A percentile compares a stretch with the other conserved stretches of the same genome.
Evolutionary conservation across 2,329 filamentous ascomycete species (phyloP).

Genomic region (Phoma sp.): DNA sequence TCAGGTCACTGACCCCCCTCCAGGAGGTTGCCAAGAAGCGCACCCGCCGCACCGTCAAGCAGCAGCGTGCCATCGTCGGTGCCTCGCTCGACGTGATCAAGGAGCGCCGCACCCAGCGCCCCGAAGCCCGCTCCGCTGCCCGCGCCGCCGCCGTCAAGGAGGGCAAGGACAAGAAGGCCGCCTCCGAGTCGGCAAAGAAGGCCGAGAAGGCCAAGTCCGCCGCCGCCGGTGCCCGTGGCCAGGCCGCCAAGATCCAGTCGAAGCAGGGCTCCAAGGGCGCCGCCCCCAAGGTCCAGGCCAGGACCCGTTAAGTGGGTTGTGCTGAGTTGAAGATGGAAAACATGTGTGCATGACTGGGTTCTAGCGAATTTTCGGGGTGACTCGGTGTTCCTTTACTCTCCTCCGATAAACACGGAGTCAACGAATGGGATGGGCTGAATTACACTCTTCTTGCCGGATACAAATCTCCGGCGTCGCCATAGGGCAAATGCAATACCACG

Average conservation of each 20-base stretch:
- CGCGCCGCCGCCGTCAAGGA: conserved; percentile 92
- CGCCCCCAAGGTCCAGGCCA: conserved; percentile 82
- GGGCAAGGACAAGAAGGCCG: conserved; percentile 98
- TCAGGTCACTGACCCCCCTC: conserved; percentile 36
- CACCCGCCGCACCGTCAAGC: conserved; percentile 95
- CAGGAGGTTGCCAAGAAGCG: conserved; percentile 99
- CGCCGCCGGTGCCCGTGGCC: conserved; percentile 74
- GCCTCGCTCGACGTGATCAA: conserved; percentile 99
- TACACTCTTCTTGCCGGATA: conserved; percentile 37
- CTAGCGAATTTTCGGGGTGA: conserved; percentile 38
- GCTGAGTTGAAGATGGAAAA: conserved; percentile 16
- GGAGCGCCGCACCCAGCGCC: conserved; percentile 94
- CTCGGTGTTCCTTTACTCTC: conserved; percentile 39
- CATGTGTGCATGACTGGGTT: conserved; percentile 35
- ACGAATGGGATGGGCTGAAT: conserved; percentile 42
- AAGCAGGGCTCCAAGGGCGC: conserved; percentile 98
- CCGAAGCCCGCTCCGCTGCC: conserved; percentile 92
- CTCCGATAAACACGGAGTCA: conserved; percentile 35
- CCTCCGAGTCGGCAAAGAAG: conserved; percentile 91
- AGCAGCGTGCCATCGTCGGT: conserved; percentile 98
- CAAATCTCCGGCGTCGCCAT: conserved; percentile 38
- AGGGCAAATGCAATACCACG: conserved; percentile 47
- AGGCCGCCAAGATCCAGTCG: conserved; percentile 81
- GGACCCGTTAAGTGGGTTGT: conserved; percentile 72
- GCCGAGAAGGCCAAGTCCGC: conserved; percentile 98